Percentiles rank a stretch among this genome's conserved stretches.
Evolutionary conservation across 441 rosid species (phyloP).

Genomic region (Pelargonium exstipulatum): DNA sequence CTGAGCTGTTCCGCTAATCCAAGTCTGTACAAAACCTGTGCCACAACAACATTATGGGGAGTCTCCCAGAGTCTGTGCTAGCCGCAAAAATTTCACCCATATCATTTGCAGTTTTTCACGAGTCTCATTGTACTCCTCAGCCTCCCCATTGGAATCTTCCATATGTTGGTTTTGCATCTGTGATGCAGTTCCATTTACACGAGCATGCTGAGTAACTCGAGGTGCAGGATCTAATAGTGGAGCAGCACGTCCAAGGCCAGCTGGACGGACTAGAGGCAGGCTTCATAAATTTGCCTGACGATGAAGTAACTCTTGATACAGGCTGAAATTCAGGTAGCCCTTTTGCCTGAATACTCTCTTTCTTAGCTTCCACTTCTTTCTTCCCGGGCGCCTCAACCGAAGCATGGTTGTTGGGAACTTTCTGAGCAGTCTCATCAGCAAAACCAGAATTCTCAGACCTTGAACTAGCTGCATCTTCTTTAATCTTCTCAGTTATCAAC

Average conservation of each 20-base stretch:
- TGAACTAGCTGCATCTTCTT: neutral
- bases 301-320: slow-evolving; percentile 27
- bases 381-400: slow-evolving; percentile 24
- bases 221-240: slow-evolving; percentile 70
- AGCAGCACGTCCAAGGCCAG: slow-evolving; percentile 87
- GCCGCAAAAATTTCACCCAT: slow-evolving; percentile 90
- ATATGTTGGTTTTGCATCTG: slow-evolving; percentile 51
- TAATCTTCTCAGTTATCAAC: too few relatives aligned
- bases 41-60: slow-evolving; percentile 96
- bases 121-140: slow-evolving; percentile 82
- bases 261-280: slow-evolving; percentile 46
- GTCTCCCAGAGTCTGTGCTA: slow-evolving; percentile 96
- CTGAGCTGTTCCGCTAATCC: slow-evolving; percentile 97
- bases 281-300: slow-evolving; percentile 37
- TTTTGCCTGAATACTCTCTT: slow-evolving; percentile 22
- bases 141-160: slow-evolving; percentile 62
- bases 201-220: slow-evolving; percentile 63
- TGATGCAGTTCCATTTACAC: slow-evolving; percentile 65
- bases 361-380: slow-evolving; percentile 25
- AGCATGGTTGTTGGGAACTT: slow-evolving; percentile 18
- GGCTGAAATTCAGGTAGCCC: slow-evolving; percentile 29
- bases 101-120: slow-evolving; percentile 97
- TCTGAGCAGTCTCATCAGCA: slow-evolving; percentile 14
- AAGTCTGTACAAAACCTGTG: slow-evolving; percentile 90
- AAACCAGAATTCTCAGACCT: neutral